Evolutionary conservation across 169 alveolate species (phyloP), one percentile per base, ranked within the genome.

Genomic region (Cryptosporidium baileyi): DNA sequence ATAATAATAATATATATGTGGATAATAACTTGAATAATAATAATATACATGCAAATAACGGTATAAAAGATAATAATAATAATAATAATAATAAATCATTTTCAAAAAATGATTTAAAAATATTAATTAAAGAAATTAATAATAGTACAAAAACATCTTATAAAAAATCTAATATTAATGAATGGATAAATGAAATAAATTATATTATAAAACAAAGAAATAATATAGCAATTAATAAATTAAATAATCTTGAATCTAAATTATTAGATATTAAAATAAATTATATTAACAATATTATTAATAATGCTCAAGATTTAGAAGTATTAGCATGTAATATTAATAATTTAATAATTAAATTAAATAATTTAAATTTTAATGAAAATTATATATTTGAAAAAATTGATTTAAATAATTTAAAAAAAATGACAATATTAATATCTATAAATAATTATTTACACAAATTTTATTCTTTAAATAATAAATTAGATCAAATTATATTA

Each of bases 331-430:
- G 3, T 36, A 19, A 54, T 41, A 36, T 74, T 26, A 74, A 74
- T 57, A 19, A 60, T 11, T 17, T 57, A 22, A 17, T 57, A 22
- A 19, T 17, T 19, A 51, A 51, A 22, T 40, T 74, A 7, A 32
- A 52, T n/a, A 36, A 36, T 8, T 57, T 74, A 24, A 74, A 57
- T 15, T 74, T 74, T 28, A 30, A 43, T 32, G 44, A 19, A 17
- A 59, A 74, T 34, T 74, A 67, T 9, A 32, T 74, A 54, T 22
- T 74, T 9, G 85, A 74, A 9, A 54, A 38, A 22, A 57, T 54
- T 19, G 30, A 54, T 43, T 30, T 30, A 19, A 15, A 1, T 43
- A 28, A 24, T 17, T 22, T 74, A 13, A 59, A 54, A 47, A 57
- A 38, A 30, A 36, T 36, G 19, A 41, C 22, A 45, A 38, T 74